A percentile compares a stretch with the other conserved stretches of the same genome.
Conservation (phyloP, 805 yeast species). For the Pichia pseudocactophila region DNA sequence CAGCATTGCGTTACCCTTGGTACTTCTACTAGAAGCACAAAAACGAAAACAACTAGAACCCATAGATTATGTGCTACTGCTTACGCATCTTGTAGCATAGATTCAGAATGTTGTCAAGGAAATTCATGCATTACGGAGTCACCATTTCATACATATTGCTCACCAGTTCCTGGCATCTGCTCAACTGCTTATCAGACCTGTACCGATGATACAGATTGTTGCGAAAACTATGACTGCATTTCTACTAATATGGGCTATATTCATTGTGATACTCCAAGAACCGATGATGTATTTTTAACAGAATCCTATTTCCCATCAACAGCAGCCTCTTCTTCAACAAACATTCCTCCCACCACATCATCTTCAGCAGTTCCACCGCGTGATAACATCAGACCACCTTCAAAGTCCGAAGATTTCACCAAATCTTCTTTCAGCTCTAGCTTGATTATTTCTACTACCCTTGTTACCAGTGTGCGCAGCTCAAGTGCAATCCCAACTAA, state of each 20-base stretch:
- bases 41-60: not conserved
- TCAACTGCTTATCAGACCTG: not conserved
- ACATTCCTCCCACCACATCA: not conserved
- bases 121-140: not conserved
- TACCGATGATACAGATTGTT: conserved; percentile 5
- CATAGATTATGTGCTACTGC: not conserved
- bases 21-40: not conserved
- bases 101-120: not conserved
- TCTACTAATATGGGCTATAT: not conserved
- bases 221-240: conserved; percentile 1
- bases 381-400: too few relatives aligned
- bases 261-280: not conserved
- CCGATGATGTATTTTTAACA: not conserved
- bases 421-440: too few relatives aligned
- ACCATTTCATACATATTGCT: not conserved
- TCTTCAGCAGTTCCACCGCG: not conserved
- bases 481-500: too few relatives aligned
- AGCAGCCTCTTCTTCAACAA: not conserved
- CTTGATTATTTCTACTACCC: too few relatives aligned
- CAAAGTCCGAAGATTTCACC: too few relatives aligned
- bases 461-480: too few relatives aligned
- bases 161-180: not conserved
- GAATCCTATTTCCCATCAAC: not conserved
- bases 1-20: not conserved
- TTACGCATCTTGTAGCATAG: not conserved